Percentiles rank a stretch among this genome's conserved stretches.
phyloP scores from a whole-genome alignment of 352 stramenopile species.

The Phytopythium aichiense region DNA sequence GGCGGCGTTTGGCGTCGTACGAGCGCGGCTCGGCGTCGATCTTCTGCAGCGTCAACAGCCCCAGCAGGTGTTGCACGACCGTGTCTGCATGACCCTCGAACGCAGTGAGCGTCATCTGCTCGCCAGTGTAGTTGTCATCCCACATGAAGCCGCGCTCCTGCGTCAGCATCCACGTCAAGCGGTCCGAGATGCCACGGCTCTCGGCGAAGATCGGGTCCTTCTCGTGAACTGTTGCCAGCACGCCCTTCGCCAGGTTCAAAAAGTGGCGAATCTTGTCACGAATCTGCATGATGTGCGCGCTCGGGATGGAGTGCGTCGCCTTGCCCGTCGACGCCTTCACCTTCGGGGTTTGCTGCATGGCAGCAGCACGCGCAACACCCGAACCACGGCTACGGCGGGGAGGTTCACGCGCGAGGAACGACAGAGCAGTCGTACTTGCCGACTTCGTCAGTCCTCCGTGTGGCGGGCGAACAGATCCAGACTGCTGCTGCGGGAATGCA shows the following conservation, averaged over 20 bases:
- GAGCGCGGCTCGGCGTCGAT: conserved; percentile 97
- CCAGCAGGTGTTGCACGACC: conserved; percentile 89
- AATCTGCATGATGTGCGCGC: conserved; percentile 86
- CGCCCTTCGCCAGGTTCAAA: conserved; percentile 90
- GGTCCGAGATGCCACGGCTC: conserved; percentile 90
- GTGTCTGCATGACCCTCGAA: conserved; percentile 80
- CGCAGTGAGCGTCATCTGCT: conserved; percentile 88
- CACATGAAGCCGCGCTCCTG: conserved; percentile 98
- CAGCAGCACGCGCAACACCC: conserved; percentile 75
- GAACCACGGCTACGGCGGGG: conserved; percentile 77
- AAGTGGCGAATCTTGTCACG: conserved; percentile 95
- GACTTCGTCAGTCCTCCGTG: conserved; percentile 76
- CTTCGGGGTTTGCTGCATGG: conserved; percentile 74
- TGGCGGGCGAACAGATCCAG: conserved; percentile 31
- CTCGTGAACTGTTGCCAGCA: conserved; percentile 74
- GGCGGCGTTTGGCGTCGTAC: conserved; percentile 92
- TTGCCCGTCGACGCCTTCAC: conserved; percentile 52
- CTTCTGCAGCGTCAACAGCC: conserved; percentile 94
- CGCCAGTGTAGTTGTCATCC: conserved; percentile 96
- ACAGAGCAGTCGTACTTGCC: conserved; percentile 82
- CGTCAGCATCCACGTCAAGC: conserved; percentile 95
- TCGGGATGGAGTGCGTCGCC: conserved; percentile 68
- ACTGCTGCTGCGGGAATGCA: conserved; percentile 64
- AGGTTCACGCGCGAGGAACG: conserved; percentile 65
- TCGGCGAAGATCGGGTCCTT: conserved; percentile 78